Conservation (phyloP, 768 basidiomycete genomes). For the Amanita rubescens region DNA sequence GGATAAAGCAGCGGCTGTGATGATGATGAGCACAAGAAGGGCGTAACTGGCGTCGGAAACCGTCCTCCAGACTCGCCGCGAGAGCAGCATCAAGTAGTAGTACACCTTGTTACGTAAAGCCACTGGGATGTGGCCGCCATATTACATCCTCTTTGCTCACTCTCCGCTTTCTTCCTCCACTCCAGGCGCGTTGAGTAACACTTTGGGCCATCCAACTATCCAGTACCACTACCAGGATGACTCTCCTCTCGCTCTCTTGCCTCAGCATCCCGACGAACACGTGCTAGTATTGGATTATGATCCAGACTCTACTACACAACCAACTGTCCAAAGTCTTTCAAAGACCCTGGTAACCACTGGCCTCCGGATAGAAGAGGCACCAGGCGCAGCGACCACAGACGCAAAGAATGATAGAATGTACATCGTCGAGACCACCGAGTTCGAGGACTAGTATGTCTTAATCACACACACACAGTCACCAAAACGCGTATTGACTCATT, state of each 20-base stretch:
- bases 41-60: conserved; percentile 49
- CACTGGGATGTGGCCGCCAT: conserved; percentile 31
- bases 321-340: conserved; percentile 47
- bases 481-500: neutral
- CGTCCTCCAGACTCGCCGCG: conserved; percentile 30
- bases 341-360: conserved; percentile 41
- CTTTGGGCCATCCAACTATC: conserved; percentile 63
- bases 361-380: conserved; percentile 64
- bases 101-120: neutral
- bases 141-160: conserved; percentile 64
- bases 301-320: conserved; percentile 27
- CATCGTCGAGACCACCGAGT: conserved; percentile 57
- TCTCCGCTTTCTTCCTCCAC: conserved; percentile 33
- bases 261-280: conserved; percentile 54
- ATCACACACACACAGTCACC: neutral
- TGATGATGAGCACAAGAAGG: conserved; percentile 40
- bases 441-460: conserved; percentile 43
- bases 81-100: conserved; percentile 2
- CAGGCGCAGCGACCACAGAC: conserved; percentile 55
- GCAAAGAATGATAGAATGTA: conserved; percentile 64
- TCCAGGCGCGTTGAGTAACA: conserved; percentile 29
- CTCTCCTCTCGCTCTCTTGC: conserved; percentile 56
- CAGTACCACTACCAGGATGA: conserved; percentile 84
- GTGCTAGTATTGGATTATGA: conserved; percentile 70
- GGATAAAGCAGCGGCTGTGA: conserved; percentile 53